Percentiles rank a stretch among this genome's conserved stretches.
These are phyloP conservation scores for Hydnomerulius pinastri DNA, from an alignment of 768 basidiomycete genomes.

Conservation along the genomic window DNA sequence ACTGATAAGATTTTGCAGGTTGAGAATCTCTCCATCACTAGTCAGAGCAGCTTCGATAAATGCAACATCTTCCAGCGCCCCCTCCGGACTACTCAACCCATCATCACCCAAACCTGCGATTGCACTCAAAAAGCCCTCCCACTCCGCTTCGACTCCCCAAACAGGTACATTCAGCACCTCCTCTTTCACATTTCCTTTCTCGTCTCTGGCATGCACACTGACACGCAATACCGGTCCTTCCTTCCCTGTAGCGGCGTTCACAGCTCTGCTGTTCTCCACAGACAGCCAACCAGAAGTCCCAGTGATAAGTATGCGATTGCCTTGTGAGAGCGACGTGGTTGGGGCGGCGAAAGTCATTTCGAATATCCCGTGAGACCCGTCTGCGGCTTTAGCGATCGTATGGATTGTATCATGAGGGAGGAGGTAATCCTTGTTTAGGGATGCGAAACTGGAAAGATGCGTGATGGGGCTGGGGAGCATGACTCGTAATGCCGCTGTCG, in stretches of 20 bases:
- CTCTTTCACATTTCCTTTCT: conserved; percentile 37
- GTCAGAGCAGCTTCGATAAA: conserved; percentile 78
- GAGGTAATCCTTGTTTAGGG: conserved; percentile 70
- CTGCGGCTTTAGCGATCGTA: conserved; percentile 45
- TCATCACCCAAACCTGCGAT: conserved; percentile 49
- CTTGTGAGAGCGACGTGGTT: conserved; percentile 38
- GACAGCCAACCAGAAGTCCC: conserved; percentile 66
- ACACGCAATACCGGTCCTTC: conserved; percentile 36
- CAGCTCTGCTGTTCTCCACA: conserved; percentile 36
- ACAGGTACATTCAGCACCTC: conserved; percentile 47
- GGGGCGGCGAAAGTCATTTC: conserved; percentile 68
- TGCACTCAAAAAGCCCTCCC: conserved; percentile 61
- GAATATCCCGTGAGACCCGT: conserved; percentile 59
- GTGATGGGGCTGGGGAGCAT: conserved; percentile 55
- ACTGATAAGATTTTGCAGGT: conserved; percentile 45
- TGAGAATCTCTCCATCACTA: conserved; percentile 60
- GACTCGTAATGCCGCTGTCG: conserved; percentile 60
- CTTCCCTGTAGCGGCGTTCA: conserved; percentile 23
- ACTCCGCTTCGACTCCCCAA: conserved; percentile 57
- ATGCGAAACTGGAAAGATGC: conserved; percentile 62
- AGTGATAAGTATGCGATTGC: conserved; percentile 45
- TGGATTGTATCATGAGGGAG: conserved; percentile 81
- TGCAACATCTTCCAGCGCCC: conserved; percentile 72
- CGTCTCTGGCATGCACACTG: conserved; percentile 36
- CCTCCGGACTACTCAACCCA: conserved; percentile 59